Evolutionary conservation across 345 rosid species (phyloP).

Genomic region (Citrus maxima): DNA sequence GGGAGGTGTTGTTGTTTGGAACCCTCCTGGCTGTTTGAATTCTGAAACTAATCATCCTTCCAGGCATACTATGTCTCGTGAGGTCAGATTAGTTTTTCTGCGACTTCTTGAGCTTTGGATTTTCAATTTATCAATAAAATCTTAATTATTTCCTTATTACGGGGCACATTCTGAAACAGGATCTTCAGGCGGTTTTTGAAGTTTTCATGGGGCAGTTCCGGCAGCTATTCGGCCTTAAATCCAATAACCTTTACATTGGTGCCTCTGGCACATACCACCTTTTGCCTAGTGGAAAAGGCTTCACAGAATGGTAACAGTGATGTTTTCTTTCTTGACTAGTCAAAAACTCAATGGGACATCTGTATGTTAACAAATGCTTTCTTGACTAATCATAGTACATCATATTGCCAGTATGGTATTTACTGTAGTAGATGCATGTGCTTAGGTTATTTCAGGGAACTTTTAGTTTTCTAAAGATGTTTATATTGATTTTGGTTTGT

Average conservation of each 20-base stretch:
- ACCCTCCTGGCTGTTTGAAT: slow-evolving; percentile 53
- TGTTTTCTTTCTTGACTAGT: not conserved
- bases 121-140: not conserved
- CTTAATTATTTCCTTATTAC: not conserved
- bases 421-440: not conserved
- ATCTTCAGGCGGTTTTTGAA: slow-evolving; percentile 70
- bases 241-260: slow-evolving; percentile 52
- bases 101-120: not conserved
- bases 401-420: not conserved
- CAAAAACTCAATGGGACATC: not conserved
- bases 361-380: slow-evolving; percentile 1
- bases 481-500: not conserved
- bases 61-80: slow-evolving; percentile 43
- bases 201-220: slow-evolving; percentile 91
- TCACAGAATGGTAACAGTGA: slow-evolving; percentile 74
- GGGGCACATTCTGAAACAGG: slow-evolving; percentile 46
- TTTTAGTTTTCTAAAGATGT: not conserved
- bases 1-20: slow-evolving; percentile 95
- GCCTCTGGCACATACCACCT: slow-evolving; percentile 54
- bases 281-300: slow-evolving; percentile 77
- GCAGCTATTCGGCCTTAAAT: slow-evolving; percentile 80
- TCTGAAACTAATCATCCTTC: slow-evolving; percentile 34
- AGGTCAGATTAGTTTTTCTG: slow-evolving; percentile 42
- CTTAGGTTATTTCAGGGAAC: not conserved
- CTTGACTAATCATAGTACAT: not conserved